phyloP scores from a whole-genome alignment of 2,329 filamentous ascomycete genomes.

The Fusarium cicatricum region DNA sequence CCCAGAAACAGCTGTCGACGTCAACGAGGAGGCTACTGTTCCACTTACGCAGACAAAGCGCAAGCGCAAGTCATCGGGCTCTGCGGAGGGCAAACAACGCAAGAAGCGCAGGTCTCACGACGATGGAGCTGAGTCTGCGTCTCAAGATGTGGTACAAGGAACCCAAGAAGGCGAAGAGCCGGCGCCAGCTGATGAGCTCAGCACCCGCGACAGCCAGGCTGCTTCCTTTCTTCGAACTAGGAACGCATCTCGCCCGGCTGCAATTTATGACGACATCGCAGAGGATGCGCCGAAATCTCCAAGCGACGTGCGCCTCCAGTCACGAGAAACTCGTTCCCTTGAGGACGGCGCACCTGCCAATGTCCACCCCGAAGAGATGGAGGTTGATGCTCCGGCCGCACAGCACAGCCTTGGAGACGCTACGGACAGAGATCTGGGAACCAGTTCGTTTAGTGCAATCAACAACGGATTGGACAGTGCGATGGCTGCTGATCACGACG shows the following conservation, averaged over 20 bases:
- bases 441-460: conserved; percentile 4
- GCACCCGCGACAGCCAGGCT: conserved; percentile 10
- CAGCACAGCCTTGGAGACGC: conserved; percentile 14
- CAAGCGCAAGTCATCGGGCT: conserved; percentile 46
- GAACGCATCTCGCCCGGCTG: conserved; percentile 22
- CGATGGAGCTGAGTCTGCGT: conserved; percentile 22
- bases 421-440: conserved; percentile 16
- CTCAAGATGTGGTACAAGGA: conserved; percentile 33
- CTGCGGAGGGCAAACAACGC: conserved; percentile 43
- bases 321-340: conserved; percentile 39
- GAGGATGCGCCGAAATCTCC: conserved; percentile 41
- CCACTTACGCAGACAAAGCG: conserved; percentile 42
- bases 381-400: conserved; percentile 30
- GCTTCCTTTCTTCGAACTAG: conserved; percentile 25
- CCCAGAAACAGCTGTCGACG: conserved; percentile 14
- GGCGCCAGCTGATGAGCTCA: conserved; percentile 6
- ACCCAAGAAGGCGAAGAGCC: conserved; percentile 35
- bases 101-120: conserved; percentile 46
- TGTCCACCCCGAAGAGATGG: conserved; percentile 34
- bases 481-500: conserved; percentile 32
- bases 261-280: conserved; percentile 29
- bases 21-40: conserved; percentile 28
- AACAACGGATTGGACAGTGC: conserved; percentile 11
- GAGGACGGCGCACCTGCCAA: conserved; percentile 37
- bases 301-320: conserved; percentile 39